Base-by-base conservation (phyloP, 1,284 basidiomycete species). In the Ustilago shanxiensis region DNA sequence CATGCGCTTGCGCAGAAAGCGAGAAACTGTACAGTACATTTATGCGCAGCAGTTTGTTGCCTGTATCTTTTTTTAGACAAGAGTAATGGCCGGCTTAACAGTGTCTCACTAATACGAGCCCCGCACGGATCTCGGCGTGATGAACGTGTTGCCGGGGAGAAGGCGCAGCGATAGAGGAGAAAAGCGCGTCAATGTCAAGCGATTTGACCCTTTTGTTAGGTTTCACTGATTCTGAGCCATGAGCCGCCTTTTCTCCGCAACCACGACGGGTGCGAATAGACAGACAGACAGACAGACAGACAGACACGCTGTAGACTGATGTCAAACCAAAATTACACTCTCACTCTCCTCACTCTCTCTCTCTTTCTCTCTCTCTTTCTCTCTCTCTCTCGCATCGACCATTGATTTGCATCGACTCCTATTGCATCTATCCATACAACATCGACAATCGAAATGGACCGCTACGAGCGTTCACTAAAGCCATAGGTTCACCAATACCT, bases 401-500 rank as follows among this genome's bases (percentile, higher is more conserved):
- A 41, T 41, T 5, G n/a, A 44, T 9, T 44, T 9, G 3, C 7
- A 7, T 20, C 41, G n/a, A 9, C 41, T 20, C 18, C 8, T 6
- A 18, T 11, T 44, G 20, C 41, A 20, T 7, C 41, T 44, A 7
- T n/a, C 35, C 11, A 20, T 20, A 14, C 13, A 14, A 20, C 41
- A n/a, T 20, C n/a, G n/a, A n/a, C n/a, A n/a, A 44, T 33, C 59
- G 49, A 37, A 13, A 67, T 67, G 59, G 33, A 24, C 29, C 49
- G 20, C 47, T 51, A 33, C 37, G 37, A 13, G 20, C 28, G 22
- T 22, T 9, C 49, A 53, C 35, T 47, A 24, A 45, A 51, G 53
- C 59, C 66, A 57, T 67, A 67, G 59, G 39, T 41, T 47, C 65
- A 53, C 57, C 37, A 14, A 45, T 45, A 3, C 16, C 18, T 26